Evolutionary conservation across 345 rosid genomes (phyloP).

Genomic region (Ceriops zippeliana): DNA sequence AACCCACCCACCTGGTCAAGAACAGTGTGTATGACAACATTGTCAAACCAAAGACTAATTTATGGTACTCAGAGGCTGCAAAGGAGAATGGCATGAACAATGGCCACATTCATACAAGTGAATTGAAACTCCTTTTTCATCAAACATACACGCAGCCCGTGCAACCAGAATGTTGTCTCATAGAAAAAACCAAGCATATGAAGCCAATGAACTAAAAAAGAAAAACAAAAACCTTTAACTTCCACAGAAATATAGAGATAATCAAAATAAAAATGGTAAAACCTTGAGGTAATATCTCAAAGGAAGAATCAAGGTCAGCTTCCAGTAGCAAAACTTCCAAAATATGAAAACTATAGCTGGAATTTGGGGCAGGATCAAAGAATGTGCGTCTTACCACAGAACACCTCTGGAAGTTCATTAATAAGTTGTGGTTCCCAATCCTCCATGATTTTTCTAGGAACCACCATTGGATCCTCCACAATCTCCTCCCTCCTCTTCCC

Average conservation of each 20-base stretch:
- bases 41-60: background rate
- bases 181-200: background rate
- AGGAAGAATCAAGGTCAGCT: background rate
- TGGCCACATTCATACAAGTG: background rate
- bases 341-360: too few species aligned
- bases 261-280: background rate
- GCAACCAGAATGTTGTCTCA: background rate
- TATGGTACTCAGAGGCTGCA: background rate
- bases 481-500: slow-evolving; percentile 60
- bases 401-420: slow-evolving; percentile 84
- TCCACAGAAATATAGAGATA: background rate
- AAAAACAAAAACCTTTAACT: background rate
- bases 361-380: background rate
- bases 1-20: slow-evolving; percentile 86
- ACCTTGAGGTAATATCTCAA: background rate
- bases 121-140: background rate
- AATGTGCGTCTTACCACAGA: slow-evolving; percentile 54
- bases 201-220: background rate
- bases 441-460: slow-evolving; percentile 80
- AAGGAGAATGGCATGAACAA: background rate
- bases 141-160: background rate
- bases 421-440: slow-evolving; percentile 75
- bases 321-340: background rate
- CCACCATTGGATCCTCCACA: slow-evolving; percentile 87
- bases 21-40: background rate